Conservation (phyloP, 108 stramenopile genomes). For the Nitzschia palea region DNA sequence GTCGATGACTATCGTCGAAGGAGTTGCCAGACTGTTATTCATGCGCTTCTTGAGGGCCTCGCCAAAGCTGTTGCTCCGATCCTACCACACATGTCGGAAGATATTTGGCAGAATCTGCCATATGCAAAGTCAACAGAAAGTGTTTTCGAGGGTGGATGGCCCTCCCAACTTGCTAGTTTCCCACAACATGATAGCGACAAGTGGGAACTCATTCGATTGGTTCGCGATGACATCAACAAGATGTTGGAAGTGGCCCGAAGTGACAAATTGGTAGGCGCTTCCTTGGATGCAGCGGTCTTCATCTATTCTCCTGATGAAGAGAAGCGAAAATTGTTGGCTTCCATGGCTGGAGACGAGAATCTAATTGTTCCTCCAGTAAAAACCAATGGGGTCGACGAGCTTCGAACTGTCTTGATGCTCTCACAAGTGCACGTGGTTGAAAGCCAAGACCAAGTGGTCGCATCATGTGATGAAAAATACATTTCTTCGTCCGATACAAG, state of each 20-base stretch:
- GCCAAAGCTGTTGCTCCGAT: slow-evolving; percentile 89
- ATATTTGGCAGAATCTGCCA: slow-evolving; percentile 93
- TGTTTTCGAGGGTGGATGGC: slow-evolving; percentile 83
- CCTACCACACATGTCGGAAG: slow-evolving; percentile 97
- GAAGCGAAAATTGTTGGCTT: slow-evolving; percentile 45
- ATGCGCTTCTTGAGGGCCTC: slow-evolving; percentile 82
- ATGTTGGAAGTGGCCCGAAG: slow-evolving; percentile 74
- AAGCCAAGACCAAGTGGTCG: slow-evolving; percentile 41
- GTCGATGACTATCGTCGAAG: slow-evolving; percentile 83
- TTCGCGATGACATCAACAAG: slow-evolving; percentile 90
- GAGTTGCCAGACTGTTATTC: slow-evolving; percentile 91
- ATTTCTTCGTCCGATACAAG: slow-evolving; percentile 53
- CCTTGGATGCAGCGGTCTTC: slow-evolving; percentile 79
- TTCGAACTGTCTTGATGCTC: slow-evolving; percentile 84
- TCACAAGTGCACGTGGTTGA: slow-evolving; percentile 85
- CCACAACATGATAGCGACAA: slow-evolving; percentile 54
- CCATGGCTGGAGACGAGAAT: slow-evolving; percentile 71
- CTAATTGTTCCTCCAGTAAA: slow-evolving; percentile 75
- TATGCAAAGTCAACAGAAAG: slow-evolving; percentile 63
- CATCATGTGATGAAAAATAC: slow-evolving; percentile 63
- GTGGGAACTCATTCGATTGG: slow-evolving; percentile 69
- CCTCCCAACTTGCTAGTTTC: slow-evolving; percentile 51
- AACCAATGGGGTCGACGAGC: slow-evolving; percentile 90
- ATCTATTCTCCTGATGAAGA: slow-evolving; percentile 71
- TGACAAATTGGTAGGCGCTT: slow-evolving; percentile 90